Evolutionary conservation across 2,329 filamentous ascomycete genomes (phyloP).

Genomic region (Talaromyces sp.): DNA sequence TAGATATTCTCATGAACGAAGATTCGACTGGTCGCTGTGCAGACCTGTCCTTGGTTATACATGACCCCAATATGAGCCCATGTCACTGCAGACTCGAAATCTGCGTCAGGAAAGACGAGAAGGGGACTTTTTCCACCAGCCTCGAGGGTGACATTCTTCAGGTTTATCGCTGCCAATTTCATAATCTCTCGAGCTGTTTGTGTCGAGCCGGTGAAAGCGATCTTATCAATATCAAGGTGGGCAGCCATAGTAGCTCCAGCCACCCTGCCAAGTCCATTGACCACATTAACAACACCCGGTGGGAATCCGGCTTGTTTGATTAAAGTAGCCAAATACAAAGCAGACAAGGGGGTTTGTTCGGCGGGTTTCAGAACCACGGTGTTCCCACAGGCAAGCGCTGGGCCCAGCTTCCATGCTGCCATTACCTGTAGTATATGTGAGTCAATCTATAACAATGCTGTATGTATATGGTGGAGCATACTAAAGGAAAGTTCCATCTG

Average conservation of each 20-base stretch:
- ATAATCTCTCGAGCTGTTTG: conserved; percentile 47
- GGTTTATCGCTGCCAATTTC: conserved; percentile 44
- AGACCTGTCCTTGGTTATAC: conserved; percentile 52
- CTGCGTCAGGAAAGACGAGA: conserved; percentile 50
- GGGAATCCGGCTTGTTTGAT: conserved; percentile 44
- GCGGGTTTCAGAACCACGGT: conserved; percentile 52
- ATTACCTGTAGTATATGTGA: neutral
- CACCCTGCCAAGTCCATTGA: conserved; percentile 49
- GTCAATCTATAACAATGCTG: neutral
- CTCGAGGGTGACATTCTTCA: conserved; percentile 52
- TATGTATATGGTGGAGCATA: neutral
- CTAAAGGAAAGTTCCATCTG: neutral
- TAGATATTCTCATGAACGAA: conserved; percentile 55
- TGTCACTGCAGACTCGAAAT: conserved; percentile 28
- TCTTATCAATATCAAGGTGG: conserved; percentile 52
- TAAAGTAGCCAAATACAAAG: conserved; percentile 50
- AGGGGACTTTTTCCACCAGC: conserved; percentile 54
- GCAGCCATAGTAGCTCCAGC: conserved; percentile 50
- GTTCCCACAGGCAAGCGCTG: conserved; percentile 49
- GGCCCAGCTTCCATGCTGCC: conserved; percentile 39
- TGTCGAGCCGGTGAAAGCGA: conserved; percentile 55
- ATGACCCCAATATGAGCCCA: conserved; percentile 45
- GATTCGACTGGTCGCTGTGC: conserved; percentile 48
- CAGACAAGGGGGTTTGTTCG: conserved; percentile 50
- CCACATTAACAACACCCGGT: conserved; percentile 51